phyloP scores from a whole-genome alignment of 192 early-diverging fungal species.

The Backusella sp. region DNA sequence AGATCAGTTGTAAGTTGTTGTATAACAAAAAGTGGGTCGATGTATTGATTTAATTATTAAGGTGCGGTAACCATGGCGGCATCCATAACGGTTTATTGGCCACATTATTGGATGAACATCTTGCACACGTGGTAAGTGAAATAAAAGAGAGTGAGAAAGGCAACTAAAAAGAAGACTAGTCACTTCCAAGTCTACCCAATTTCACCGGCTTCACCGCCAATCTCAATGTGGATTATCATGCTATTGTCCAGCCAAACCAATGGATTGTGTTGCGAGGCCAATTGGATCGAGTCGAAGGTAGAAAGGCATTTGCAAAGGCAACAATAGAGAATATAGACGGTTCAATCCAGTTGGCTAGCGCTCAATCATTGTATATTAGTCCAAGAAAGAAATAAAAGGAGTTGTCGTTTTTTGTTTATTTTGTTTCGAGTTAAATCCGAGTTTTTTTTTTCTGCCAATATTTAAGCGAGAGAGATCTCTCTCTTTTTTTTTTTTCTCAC shows the following conservation, averaged over 20 bases:
- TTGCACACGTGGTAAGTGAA: slow-evolving; percentile 33
- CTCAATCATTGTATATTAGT: slow-evolving; percentile 27
- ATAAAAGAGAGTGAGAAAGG: neutral
- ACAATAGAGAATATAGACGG: slow-evolving; percentile 24
- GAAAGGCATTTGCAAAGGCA: slow-evolving; percentile 30
- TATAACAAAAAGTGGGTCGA: neutral
- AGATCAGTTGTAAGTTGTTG: slow-evolving; percentile 37
- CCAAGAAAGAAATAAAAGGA: slow-evolving; percentile 3
- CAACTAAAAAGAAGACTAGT: neutral
- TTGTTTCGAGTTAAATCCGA: neutral
- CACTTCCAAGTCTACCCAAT: slow-evolving; percentile 25
- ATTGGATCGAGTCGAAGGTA: slow-evolving; percentile 18
- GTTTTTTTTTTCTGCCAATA: neutral
- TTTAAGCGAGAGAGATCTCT: neutral
- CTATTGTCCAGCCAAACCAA: slow-evolving; percentile 21
- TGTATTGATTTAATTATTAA: neutral
- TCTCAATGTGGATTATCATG: slow-evolving; percentile 28
- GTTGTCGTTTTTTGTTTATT: neutral
- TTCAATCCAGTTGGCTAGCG: slow-evolving; percentile 12
- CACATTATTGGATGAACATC: slow-evolving; percentile 34
- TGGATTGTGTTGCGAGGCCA: slow-evolving; percentile 29
- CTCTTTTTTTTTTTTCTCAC: neutral
- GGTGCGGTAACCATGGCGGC: slow-evolving; percentile 70
- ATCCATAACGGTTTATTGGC: slow-evolving; percentile 70
- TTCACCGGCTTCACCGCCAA: slow-evolving; percentile 30